Base-by-base conservation (phyloP, 306 rosid genomes). In the Mimosa pudica region DNA sequence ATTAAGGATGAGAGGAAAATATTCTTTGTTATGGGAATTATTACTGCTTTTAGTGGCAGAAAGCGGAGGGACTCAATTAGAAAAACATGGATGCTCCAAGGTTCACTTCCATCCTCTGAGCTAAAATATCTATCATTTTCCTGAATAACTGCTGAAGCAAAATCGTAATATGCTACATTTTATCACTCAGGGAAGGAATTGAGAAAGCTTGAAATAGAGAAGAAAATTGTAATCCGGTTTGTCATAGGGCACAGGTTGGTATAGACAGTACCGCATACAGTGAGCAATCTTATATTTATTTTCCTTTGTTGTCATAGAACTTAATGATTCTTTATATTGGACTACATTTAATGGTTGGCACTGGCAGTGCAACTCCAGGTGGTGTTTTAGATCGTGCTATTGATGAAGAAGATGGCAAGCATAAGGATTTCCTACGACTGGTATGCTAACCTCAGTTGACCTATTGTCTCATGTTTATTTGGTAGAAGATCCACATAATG, bases 41-140 rank as follows among this genome's bases (percentile, higher is more conserved):
- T 66, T 36, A 66, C 71, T 38, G 48, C 48, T 2, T 66, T 66
- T n/a, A 66, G 48, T 8, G 71, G 71, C 30, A 66, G 48, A 66
- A 66, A 38, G 71, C 71, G 48, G 45, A 66, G 71, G 71, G 71
- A 66, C 71, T 66, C 71, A 7, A 66, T 66, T 17, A 66, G 71
- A 38, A 41, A 66, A 66, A 66, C 71, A 66, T 66, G 71, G 48
- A 66, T 66, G 71, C 71, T 30, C 71, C 71, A 66, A 66, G 71
- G 71, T 66, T 65, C 70, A 65, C 70, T 65, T 41, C 70, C 38
- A 65, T 36, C 9, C 30, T 65, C 16, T 7, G 49, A 38, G 44
- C 71, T 14, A 66, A 66, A 66, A 36, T 66, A 8, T 66, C 71
- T 66, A 14, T 14, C 12, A n/a, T 66, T 66, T 66, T 2, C 30